Evolutionary conservation across 805 yeast genomes (phyloP).

Genomic region (Metschnikowia picachoensis): DNA sequence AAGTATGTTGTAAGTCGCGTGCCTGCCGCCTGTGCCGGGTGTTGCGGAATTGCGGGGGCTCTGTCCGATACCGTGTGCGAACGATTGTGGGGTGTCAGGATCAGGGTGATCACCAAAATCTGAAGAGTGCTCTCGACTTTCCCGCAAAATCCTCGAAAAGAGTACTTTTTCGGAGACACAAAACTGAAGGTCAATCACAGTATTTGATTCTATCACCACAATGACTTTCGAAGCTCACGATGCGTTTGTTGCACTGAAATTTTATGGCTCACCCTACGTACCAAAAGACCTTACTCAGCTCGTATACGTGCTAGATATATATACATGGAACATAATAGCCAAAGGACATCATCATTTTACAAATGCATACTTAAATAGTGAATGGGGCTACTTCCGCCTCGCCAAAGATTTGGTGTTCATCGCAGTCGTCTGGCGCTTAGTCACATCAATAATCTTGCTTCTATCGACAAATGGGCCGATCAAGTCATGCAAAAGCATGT

Average conservation of each 20-base stretch:
- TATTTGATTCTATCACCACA: too few species aligned
- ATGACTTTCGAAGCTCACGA: neutral
- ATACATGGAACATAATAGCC: neutral
- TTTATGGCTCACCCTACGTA: constrained; percentile 23
- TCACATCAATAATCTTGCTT: constrained; percentile 7
- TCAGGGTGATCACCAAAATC: too few species aligned
- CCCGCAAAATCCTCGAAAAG: too few species aligned
- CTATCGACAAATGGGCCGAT: constrained; percentile 14
- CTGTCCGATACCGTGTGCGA: too few species aligned
- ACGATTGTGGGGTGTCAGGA: too few species aligned
- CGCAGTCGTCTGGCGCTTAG: constrained; percentile 13
- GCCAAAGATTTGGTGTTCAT: constrained; percentile 23
- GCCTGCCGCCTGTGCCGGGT: neutral
- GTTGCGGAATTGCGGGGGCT: neutral
- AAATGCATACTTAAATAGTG: neutral
- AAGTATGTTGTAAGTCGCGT: too few species aligned
- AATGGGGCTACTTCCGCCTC: constrained; percentile 12
- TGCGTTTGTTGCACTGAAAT: constrained; percentile 10
- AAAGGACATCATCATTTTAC: neutral
- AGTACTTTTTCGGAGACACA: too few species aligned
- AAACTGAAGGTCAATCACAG: too few species aligned
- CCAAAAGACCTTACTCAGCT: constrained; percentile 20
- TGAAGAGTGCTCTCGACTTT: too few species aligned
- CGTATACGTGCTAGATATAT: constrained; percentile 6
- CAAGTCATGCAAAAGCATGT: neutral